phyloP scores from a whole-genome alignment of 2,329 filamentous ascomycete genomes.

The Ploettnerulaceae sp. region DNA sequence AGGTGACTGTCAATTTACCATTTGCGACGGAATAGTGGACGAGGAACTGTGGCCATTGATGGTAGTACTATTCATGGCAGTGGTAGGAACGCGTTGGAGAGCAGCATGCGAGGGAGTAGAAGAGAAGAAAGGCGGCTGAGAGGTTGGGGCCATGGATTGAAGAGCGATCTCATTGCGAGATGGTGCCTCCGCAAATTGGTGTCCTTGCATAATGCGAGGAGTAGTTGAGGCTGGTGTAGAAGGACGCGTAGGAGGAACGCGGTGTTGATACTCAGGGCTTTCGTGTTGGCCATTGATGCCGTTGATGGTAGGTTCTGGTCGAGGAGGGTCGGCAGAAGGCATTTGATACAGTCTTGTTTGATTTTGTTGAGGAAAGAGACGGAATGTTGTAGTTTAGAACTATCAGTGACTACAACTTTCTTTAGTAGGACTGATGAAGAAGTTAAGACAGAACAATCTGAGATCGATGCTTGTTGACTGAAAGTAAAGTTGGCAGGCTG shows the following conservation, averaged over 20 bases:
- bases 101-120: neutral
- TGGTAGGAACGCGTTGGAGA: neutral
- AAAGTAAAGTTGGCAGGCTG: neutral
- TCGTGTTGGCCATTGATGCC: neutral
- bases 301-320: neutral
- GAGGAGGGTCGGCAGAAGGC: neutral
- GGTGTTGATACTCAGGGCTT: neutral
- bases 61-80: neutral
- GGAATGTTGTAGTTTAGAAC: no score
- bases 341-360: neutral
- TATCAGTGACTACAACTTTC: no score
- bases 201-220: neutral
- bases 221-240: neutral
- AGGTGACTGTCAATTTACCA: no score
- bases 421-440: no score
- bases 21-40: no score
- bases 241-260: neutral
- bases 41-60: no score
- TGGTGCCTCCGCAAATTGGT: neutral
- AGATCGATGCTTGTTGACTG: neutral
- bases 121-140: slow-evolving; percentile 1
- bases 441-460: neutral
- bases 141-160: neutral
- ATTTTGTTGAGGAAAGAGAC: neutral
- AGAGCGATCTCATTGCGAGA: neutral